Evolutionary conservation across 257 asterid genomes (phyloP).

Genomic region (Solanum clarkiae): DNA sequence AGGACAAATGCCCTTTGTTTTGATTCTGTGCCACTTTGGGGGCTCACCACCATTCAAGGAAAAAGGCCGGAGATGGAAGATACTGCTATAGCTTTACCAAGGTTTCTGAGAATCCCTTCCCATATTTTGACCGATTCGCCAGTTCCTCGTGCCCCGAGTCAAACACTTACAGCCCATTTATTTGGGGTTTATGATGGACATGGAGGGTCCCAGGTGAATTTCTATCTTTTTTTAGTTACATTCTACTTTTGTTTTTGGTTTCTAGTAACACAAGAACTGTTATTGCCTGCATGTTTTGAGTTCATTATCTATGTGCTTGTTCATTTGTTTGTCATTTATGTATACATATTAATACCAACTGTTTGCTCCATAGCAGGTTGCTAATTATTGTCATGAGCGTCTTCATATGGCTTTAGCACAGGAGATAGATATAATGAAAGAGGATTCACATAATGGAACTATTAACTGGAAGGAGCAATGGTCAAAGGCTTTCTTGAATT

Average conservation of each 20-base stretch:
- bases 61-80: slow-evolving; percentile 89
- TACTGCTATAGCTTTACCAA: slow-evolving; percentile 46
- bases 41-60: slow-evolving; percentile 51
- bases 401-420: slow-evolving; percentile 57
- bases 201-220: slow-evolving; percentile 71
- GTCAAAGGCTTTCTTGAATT: slow-evolving; percentile 42
- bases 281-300: not conserved
- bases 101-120: slow-evolving; percentile 39
- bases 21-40: slow-evolving; percentile 62
- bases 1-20: slow-evolving; percentile 16
- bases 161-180: slow-evolving; percentile 41
- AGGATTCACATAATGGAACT: slow-evolving; percentile 7
- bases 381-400: slow-evolving; percentile 60
- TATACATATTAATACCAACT: not conserved
- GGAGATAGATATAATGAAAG: slow-evolving; percentile 38
- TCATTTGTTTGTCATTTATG: not conserved
- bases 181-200: slow-evolving; percentile 94
- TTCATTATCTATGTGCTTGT: not conserved
- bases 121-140: slow-evolving; percentile 40
- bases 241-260: not conserved
- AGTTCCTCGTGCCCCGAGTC: slow-evolving; percentile 14
- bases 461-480: slow-evolving; percentile 43
- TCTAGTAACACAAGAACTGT: not conserved
- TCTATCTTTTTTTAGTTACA: not conserved
- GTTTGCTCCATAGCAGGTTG: slow-evolving; percentile 36